These are phyloP conservation scores for Aspergillus texensis DNA, from an alignment of 2,329 filamentous ascomycete genomes.

Conservation along the genomic window DNA sequence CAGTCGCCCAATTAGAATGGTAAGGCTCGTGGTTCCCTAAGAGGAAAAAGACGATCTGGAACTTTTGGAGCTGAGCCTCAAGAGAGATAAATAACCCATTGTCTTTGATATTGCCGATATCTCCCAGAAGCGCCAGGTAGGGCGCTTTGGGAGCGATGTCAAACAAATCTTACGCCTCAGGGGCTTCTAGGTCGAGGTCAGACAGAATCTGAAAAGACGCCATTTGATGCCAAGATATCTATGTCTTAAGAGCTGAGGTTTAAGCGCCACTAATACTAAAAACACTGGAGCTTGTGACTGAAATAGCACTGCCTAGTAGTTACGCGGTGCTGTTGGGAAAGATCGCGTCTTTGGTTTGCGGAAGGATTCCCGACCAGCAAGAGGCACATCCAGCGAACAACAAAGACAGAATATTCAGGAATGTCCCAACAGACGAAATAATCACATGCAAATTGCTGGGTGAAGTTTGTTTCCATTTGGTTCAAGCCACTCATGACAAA, in stretches of 20 bases:
- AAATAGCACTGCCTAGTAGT: background rate
- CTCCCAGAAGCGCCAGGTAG: slow-evolving; percentile 59
- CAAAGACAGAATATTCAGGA: background rate
- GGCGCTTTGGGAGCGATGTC: slow-evolving; percentile 52
- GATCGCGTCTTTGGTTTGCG: background rate
- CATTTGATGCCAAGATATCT: slow-evolving; percentile 16
- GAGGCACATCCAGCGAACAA: background rate
- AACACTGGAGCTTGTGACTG: background rate
- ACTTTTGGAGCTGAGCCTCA: slow-evolving; percentile 50
- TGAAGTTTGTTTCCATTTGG: too few species aligned
- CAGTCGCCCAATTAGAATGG: slow-evolving; percentile 32
- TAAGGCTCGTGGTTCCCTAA: slow-evolving; percentile 63
- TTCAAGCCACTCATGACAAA: background rate
- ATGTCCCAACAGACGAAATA: background rate
- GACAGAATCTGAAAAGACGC: slow-evolving; percentile 54
- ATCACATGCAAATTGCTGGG: background rate
- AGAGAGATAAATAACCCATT: slow-evolving; percentile 53
- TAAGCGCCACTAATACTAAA: background rate
- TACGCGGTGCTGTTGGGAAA: background rate
- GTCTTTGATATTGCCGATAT: slow-evolving; percentile 55
- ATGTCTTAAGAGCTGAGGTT: background rate
- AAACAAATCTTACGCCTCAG: slow-evolving; percentile 55
- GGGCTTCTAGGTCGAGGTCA: slow-evolving; percentile 59
- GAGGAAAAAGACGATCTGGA: slow-evolving; percentile 55
- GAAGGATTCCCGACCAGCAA: background rate